Conservation (phyloP, 768 basidiomycete genomes). For the Crepidotus variabilis region DNA sequence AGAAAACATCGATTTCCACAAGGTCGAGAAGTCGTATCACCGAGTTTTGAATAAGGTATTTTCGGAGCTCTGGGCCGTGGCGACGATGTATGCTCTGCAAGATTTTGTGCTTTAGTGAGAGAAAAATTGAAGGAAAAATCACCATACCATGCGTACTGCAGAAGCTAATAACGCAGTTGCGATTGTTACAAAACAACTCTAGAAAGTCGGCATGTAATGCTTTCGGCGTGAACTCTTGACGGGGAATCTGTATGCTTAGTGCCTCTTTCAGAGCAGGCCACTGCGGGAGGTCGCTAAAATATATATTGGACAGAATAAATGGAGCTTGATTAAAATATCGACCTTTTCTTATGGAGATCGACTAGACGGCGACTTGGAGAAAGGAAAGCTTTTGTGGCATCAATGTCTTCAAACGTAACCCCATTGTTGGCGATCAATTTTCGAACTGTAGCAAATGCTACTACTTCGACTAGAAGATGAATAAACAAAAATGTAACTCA, state of each 20-base stretch:
- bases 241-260: constrained; percentile 1
- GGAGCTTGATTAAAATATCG: too few relatives aligned
- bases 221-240: constrained; percentile 1
- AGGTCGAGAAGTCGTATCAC: background rate
- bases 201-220: constrained; percentile 29
- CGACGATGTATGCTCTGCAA: background rate
- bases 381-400: constrained; percentile 45
- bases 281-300: constrained; percentile 26
- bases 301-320: background rate
- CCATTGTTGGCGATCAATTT: constrained; percentile 34
- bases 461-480: constrained; percentile 37
- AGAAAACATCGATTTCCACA: constrained; percentile 6
- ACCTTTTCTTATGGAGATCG: constrained; percentile 1
- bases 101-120: background rate
- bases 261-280: constrained; percentile 20
- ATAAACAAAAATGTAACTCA: background rate
- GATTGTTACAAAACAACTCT: constrained; percentile 46
- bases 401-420: constrained; percentile 42
- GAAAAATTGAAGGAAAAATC: background rate
- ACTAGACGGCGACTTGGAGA: constrained; percentile 5
- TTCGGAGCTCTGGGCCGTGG: background rate
- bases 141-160: constrained; percentile 46
- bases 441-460: constrained; percentile 44
- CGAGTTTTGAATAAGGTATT: constrained; percentile 1
- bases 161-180: constrained; percentile 46